Evolutionary conservation across 305 asterid species (phyloP), one percentile per base, ranked within the genome.

Genomic region (Stenogyne calaminthoides): DNA sequence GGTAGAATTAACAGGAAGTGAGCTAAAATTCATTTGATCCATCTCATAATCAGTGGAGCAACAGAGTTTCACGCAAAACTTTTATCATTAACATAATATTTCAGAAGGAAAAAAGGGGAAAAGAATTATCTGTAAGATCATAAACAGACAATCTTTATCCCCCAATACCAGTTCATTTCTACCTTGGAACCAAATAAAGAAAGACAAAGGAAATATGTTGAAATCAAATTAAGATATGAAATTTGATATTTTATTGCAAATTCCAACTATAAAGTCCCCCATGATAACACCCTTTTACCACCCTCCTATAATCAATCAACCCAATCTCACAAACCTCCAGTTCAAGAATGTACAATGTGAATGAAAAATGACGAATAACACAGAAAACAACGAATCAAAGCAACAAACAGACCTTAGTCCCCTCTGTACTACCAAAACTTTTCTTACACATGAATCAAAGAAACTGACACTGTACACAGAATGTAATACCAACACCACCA

Each of bases 381-480:
- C 72, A n/a, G 67, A 51, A 74, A 83, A 73, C n/a, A n/a, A n/a
- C 20, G 59, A 85, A 83, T 67, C 49, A 82, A 82, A 59, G 77
- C 82, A 83, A 76, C 89, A 77, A 77, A 80, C 80, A 49, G 4
- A 78, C 77, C 75, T 52, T 76, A 80, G 62, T 32, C 63, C 72
- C 73, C 78, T 71, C 90, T 84, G 83, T 83, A 81, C 97, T 91
- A 91, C 91, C 96, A 93, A 93, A 91, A 91, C 94, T 93, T 89
- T 91, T 82, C 95, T 89, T 88, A 91, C 97, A 88, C 87, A 80
- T 81, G 86, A 86, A 87, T 83, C 72, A 81, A 88, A 90, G 78
- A 85, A 84, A 79, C 63, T 15, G 82, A 85, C 83, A 82, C 97
- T 88, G 93, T 89, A 89, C 97, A 93, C 76, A 75, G 78, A 79